Percentiles rank a stretch among this genome's conserved stretches.
Evolutionary conservation across 768 basidiomycete genomes (phyloP).

Genomic region (Suillus variegatus): DNA sequence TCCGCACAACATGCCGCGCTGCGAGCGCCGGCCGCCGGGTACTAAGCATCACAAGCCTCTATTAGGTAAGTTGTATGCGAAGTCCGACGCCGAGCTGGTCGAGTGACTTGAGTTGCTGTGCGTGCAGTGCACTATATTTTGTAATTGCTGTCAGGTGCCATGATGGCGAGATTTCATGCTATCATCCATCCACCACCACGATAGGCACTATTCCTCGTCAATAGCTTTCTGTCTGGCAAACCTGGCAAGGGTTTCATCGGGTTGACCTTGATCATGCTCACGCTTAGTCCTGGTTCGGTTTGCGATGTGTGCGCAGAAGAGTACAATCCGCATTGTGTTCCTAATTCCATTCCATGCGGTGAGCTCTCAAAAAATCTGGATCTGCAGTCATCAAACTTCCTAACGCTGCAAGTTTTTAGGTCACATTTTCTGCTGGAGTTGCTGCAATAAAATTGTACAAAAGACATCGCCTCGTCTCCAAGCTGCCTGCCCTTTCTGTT

Average conservation of each 20-base stretch:
- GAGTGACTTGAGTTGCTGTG: slow-evolving; percentile 8
- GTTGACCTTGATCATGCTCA: slow-evolving; percentile 60
- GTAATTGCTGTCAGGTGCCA: slow-evolving; percentile 22
- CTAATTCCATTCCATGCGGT: slow-evolving; percentile 85
- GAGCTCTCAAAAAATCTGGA: slow-evolving; percentile 25
- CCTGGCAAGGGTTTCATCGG: slow-evolving; percentile 39
- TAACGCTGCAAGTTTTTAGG: slow-evolving; percentile 40
- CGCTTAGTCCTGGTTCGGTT: slow-evolving; percentile 76
- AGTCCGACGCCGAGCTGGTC: background rate
- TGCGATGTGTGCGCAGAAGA: slow-evolving; percentile 92
- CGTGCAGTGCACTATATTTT: slow-evolving; percentile 30
- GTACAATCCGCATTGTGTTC: slow-evolving; percentile 69
- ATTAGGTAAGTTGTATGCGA: background rate
- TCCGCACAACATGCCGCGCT: background rate
- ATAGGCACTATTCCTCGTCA: slow-evolving; percentile 46
- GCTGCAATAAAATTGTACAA: slow-evolving; percentile 79
- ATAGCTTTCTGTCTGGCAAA: slow-evolving; percentile 37
- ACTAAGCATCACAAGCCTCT: background rate
- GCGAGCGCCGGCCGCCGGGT: background rate
- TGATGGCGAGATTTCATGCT: slow-evolving; percentile 32
- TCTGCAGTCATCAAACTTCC: slow-evolving; percentile 6
- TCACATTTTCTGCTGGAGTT: slow-evolving; percentile 76
- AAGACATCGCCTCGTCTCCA: slow-evolving; percentile 69
- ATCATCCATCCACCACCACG: slow-evolving; percentile 45
- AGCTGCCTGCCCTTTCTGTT: slow-evolving; percentile 84